phyloP scores from a whole-genome alignment of 2,329 filamentous ascomycete species.

The Allantophomopsis lycopodina region DNA sequence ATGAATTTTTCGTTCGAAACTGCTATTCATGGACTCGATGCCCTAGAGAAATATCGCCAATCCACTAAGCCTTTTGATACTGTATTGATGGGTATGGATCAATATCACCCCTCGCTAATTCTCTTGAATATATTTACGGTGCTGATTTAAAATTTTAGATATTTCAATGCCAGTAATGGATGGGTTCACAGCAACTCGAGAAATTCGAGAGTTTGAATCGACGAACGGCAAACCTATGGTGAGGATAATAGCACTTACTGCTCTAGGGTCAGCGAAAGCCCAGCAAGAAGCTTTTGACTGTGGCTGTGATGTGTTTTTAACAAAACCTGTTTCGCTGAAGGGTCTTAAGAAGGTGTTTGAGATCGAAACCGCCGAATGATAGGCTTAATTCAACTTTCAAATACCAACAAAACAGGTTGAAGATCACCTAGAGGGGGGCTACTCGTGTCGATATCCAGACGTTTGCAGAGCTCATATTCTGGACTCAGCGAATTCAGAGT shows the following conservation, averaged over 20 bases:
- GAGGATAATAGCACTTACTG: conserved; percentile 14
- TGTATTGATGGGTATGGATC: conserved; percentile 6
- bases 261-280: conserved; percentile 9
- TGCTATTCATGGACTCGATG: conserved; percentile 30
- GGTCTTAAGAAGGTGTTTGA: no score
- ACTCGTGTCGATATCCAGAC: no score
- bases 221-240: conserved; percentile 11
- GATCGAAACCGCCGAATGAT: no score
- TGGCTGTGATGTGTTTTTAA: conserved; percentile 13
- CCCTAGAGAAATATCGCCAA: conserved; percentile 20
- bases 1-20: conserved; percentile 14
- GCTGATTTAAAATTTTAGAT: conserved; percentile 18
- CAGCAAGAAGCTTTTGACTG: conserved; percentile 10
- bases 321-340: conserved; percentile 15
- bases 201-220: conserved; percentile 30
- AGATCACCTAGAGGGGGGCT: no score
- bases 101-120: no score
- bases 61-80: conserved; percentile 8
- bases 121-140: no score
- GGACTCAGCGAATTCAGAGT: no score
- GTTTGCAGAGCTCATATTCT: no score
- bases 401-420: no score
- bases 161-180: conserved; percentile 42
- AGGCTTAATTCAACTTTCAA: no score
- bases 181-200: conserved; percentile 28